These are phyloP conservation scores for Breviolum minutum DNA, from an alignment of 73 alveolate species.

Conservation along the genomic window DNA sequence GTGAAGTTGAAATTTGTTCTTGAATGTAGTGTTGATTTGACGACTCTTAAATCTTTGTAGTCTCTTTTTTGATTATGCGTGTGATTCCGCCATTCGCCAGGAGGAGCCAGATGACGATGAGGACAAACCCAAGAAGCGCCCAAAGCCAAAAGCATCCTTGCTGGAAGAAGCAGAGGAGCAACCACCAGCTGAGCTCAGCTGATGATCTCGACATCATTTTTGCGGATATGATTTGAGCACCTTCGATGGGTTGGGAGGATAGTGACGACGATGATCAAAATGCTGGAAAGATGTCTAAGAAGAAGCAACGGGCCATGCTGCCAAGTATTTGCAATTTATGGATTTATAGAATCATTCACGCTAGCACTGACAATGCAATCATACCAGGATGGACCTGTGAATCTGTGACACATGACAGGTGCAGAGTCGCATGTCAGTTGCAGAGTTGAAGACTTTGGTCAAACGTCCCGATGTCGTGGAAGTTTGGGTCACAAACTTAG, in stretches of 20 bases:
- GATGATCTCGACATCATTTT: not conserved
- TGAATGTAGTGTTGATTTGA: too few relatives aligned
- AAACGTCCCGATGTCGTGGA: constrained; percentile 99
- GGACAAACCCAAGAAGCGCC: constrained; percentile 83
- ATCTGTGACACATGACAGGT: not conserved
- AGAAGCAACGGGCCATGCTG: constrained; percentile 39
- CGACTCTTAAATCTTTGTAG: not conserved
- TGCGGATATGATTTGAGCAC: too few relatives aligned
- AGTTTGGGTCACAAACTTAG: constrained; percentile 53
- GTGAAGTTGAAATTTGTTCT: too few relatives aligned
- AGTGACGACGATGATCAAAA: constrained; percentile 84
- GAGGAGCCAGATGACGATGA: constrained; percentile 79
- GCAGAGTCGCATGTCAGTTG: constrained; percentile 75
- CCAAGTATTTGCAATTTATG: not conserved
- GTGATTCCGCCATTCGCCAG: not conserved
- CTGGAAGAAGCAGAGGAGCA: constrained; percentile 90
- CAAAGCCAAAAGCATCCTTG: constrained; percentile 80
- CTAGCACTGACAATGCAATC: not conserved
- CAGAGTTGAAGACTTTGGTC: constrained; percentile 97
- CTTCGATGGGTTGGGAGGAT: constrained; percentile 19
- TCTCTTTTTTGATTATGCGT: not conserved
- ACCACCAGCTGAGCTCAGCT: not conserved
- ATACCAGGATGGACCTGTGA: not conserved
- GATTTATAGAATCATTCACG: not conserved
- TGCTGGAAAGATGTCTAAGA: constrained; percentile 69